Evolutionary conservation across 768 basidiomycete species (phyloP).

Genomic region (Suillus occidentalis): DNA sequence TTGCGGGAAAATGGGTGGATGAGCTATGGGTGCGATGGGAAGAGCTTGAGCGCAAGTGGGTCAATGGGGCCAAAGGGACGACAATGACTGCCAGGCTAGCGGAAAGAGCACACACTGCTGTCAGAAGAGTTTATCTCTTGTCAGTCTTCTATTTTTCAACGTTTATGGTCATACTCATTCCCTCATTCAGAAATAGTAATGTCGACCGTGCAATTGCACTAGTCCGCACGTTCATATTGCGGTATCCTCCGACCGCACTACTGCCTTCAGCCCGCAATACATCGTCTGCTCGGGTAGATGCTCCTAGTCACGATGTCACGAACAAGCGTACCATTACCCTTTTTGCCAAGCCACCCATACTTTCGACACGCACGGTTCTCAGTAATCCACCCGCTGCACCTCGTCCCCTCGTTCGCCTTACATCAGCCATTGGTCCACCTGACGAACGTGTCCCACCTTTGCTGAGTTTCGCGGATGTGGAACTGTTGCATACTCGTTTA

Average conservation of each 20-base stretch:
- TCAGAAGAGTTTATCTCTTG: constrained; percentile 65
- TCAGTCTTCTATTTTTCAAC: constrained; percentile 36
- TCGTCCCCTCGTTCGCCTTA: constrained; percentile 73
- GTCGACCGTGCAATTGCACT: constrained; percentile 53
- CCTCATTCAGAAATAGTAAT: constrained; percentile 43
- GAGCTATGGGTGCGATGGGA: constrained; percentile 71
- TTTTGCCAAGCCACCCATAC: constrained; percentile 46
- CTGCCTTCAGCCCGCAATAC: constrained; percentile 23
- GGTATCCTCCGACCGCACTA: constrained; percentile 62
- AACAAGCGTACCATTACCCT: constrained; percentile 16
- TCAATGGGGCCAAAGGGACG: constrained; percentile 24
- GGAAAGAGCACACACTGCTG: constrained; percentile 68
- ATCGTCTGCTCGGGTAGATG: background rate
- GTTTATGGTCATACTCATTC: constrained; percentile 1
- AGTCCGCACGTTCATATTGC: constrained; percentile 59
- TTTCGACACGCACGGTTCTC: constrained; percentile 60
- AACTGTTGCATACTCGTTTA: constrained; percentile 73
- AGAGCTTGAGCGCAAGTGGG: constrained; percentile 41
- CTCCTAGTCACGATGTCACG: background rate
- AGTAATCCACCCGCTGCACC: constrained; percentile 21
- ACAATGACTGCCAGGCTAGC: constrained; percentile 45
- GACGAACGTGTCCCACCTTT: constrained; percentile 84
- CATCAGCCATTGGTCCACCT: constrained; percentile 53
- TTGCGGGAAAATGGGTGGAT: constrained; percentile 53
- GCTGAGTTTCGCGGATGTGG: constrained; percentile 74